phyloP scores from a whole-genome alignment of 2,329 filamentous ascomycete genomes.

The Capronia epimyces region DNA sequence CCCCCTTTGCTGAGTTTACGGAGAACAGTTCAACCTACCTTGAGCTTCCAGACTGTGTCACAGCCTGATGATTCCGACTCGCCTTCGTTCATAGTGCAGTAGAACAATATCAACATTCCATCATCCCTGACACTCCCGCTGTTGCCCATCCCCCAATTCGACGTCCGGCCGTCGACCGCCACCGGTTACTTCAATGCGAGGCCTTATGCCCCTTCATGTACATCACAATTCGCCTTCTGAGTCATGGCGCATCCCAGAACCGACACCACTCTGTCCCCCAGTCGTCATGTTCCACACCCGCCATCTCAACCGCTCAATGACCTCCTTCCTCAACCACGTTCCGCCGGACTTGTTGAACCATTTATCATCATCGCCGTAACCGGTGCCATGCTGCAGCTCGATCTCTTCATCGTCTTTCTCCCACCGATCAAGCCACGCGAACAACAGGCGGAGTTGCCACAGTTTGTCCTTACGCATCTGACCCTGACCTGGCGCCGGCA shows the following conservation, averaged over 20 bases:
- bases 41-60: no score
- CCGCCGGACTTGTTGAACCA: constrained; percentile 16
- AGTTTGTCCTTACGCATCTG: constrained; percentile 51
- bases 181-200: no score
- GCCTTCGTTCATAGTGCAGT: not conserved
- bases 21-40: not conserved
- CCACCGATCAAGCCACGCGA: constrained; percentile 59
- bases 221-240: not conserved
- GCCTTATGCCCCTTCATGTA: no score
- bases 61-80: not conserved
- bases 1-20: not conserved
- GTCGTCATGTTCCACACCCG: constrained; percentile 42
- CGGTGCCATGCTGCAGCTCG: constrained; percentile 22
- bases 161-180: no score
- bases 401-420: constrained; percentile 33
- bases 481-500: constrained; percentile 30
- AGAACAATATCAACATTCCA: no score
- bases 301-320: constrained; percentile 52
- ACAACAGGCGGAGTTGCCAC: constrained; percentile 58
- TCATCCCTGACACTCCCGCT: no score
- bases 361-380: constrained; percentile 11
- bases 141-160: no score
- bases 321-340: constrained; percentile 52
- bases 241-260: not conserved
- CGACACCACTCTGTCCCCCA: not conserved